A percentile compares a stretch with the other conserved stretches of the same genome.
These are phyloP conservation scores for Saccharomycopsis vini DNA, from an alignment of 805 yeast species.

Conservation along the genomic window DNA sequence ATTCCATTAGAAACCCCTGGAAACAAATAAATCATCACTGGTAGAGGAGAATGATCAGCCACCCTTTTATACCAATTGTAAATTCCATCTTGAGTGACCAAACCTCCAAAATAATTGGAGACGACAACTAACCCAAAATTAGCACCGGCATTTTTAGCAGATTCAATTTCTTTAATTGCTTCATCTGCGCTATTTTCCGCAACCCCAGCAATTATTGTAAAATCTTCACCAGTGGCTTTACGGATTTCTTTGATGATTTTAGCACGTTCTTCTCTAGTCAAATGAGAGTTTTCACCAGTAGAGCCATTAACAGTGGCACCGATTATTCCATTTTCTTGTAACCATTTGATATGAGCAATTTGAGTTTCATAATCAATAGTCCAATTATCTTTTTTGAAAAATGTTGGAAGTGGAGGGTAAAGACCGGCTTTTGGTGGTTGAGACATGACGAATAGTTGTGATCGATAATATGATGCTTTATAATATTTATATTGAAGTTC, in stretches of 20 bases:
- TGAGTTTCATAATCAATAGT: slow-evolving; percentile 26
- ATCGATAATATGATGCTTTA: no score
- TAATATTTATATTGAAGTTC: no score
- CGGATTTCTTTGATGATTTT: slow-evolving; percentile 25
- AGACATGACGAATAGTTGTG: slow-evolving; percentile 14
- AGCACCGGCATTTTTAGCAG: slow-evolving; percentile 28
- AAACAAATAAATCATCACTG: slow-evolving; percentile 30
- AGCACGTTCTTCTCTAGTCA: slow-evolving; percentile 28
- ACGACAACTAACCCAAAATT: slow-evolving; percentile 28
- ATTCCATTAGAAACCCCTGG: slow-evolving; percentile 32
- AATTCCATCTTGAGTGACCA: slow-evolving; percentile 28
- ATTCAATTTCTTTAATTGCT: slow-evolving; percentile 23
- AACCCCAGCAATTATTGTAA: slow-evolving; percentile 30
- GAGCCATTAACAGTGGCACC: slow-evolving; percentile 33
- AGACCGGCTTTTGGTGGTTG: slow-evolving; percentile 32
- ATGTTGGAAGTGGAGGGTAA: slow-evolving; percentile 48
- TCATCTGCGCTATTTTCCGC: slow-evolving; percentile 24
- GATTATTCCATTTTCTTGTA: slow-evolving; percentile 25
- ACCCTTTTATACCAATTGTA: slow-evolving; percentile 26
- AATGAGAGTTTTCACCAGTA: slow-evolving; percentile 32
- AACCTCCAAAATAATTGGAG: slow-evolving; percentile 31
- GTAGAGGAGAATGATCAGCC: slow-evolving; percentile 28
- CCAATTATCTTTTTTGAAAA: slow-evolving; percentile 37
- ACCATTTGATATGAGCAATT: slow-evolving; percentile 26
- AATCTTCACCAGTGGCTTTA: slow-evolving; percentile 27